Evolutionary conservation across 2,329 filamentous ascomycete species (phyloP).

Genomic region (Cryphonectria radicalis): DNA sequence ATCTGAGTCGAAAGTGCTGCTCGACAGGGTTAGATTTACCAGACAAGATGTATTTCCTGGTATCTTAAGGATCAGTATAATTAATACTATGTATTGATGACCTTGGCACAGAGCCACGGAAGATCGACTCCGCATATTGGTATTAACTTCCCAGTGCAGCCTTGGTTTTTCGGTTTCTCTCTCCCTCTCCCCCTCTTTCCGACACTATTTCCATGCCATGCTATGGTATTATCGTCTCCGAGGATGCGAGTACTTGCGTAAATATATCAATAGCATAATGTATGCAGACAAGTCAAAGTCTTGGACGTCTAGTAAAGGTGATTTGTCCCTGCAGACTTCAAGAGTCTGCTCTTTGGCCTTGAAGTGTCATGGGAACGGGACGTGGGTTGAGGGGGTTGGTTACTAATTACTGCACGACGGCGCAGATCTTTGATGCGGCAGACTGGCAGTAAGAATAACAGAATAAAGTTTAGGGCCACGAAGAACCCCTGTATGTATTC

Average conservation of each 20-base stretch:
- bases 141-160: neutral
- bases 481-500: neutral
- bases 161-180: too few relatives aligned
- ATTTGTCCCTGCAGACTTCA: too few relatives aligned
- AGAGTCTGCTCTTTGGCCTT: neutral
- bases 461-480: conserved; percentile 1
- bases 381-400: neutral
- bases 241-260: too few relatives aligned
- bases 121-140: neutral
- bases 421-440: neutral
- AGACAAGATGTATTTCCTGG: too few relatives aligned
- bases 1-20: neutral
- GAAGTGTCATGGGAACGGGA: neutral
- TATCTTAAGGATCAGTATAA: neutral
- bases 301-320: too few relatives aligned
- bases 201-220: too few relatives aligned
- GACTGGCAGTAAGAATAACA: neutral
- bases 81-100: neutral
- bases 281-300: too few relatives aligned
- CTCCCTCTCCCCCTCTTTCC: too few relatives aligned
- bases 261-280: too few relatives aligned
- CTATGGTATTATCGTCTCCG: too few relatives aligned
- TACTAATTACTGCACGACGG: neutral
- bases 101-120: neutral
- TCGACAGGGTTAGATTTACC: neutral